Conservation (phyloP, 148 eudicot species). For the Bassia scoparia region DNA sequence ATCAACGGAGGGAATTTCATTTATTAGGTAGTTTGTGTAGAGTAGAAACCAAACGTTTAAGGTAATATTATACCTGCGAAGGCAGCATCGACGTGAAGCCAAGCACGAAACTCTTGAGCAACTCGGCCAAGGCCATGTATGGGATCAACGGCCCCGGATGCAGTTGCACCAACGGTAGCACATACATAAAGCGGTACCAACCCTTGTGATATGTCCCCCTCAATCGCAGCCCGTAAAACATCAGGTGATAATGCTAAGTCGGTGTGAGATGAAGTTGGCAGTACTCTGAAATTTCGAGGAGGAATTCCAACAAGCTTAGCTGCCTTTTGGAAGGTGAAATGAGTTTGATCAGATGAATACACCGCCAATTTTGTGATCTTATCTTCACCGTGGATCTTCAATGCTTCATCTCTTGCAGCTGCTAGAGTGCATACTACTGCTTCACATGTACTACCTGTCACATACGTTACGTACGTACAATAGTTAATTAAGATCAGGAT, state of each 20-base stretch:
- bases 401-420: constrained; percentile 43
- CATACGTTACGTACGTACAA: no score
- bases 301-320: constrained; percentile 42
- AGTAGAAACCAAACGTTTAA: no score
- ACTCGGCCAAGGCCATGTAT: constrained; percentile 29
- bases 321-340: constrained; percentile 42
- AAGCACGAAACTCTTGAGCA: constrained; percentile 32
- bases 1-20: no score
- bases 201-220: constrained; percentile 32
- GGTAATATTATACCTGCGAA: constrained; percentile 20
- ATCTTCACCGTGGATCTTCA: constrained; percentile 26
- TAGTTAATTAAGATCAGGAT: no score
- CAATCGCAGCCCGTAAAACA: constrained; percentile 15
- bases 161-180: constrained; percentile 43
- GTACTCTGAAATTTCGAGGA: constrained; percentile 36
- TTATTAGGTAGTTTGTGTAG: no score
- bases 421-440: constrained; percentile 39
- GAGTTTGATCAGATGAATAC: constrained; percentile 53
- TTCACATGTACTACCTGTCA: constrained; percentile 39
- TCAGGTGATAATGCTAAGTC: constrained; percentile 25
- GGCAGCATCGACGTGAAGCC: constrained; percentile 37
- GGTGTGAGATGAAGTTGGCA: constrained; percentile 7
- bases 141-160: constrained; percentile 38
- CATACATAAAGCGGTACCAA: constrained; percentile 43
- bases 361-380: constrained; percentile 35